phyloP scores from a whole-genome alignment of 1,284 basidiomycete genomes.

The Pseudozyma sp. region DNA sequence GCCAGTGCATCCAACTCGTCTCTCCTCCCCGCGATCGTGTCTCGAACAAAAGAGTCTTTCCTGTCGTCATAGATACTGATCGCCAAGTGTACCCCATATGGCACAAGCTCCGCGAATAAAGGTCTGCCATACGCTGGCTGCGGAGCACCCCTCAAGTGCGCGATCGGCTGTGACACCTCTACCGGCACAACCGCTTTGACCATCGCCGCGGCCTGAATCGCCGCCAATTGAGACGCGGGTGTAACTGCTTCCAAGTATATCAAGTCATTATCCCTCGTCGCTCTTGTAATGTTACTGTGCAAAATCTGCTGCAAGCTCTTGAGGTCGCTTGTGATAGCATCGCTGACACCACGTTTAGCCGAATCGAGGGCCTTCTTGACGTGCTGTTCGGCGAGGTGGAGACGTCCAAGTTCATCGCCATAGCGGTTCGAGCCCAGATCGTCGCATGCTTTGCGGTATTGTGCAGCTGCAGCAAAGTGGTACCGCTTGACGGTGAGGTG shows the following conservation, averaged over 20 bases:
- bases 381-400: constrained; percentile 69
- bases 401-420: constrained; percentile 61
- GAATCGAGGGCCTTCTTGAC: constrained; percentile 80
- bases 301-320: constrained; percentile 80
- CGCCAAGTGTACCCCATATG: constrained; percentile 89
- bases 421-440: constrained; percentile 81
- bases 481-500: constrained; percentile 85
- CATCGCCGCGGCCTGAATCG: constrained; percentile 78
- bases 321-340: constrained; percentile 65
- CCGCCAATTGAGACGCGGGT: constrained; percentile 76
- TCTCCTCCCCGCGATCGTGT: constrained; percentile 76
- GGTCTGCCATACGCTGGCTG: constrained; percentile 69
- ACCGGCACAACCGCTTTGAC: constrained; percentile 76
- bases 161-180: constrained; percentile 72
- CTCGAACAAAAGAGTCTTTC: constrained; percentile 79
- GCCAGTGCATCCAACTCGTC: constrained; percentile 77
- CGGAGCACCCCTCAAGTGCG: constrained; percentile 53
- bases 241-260: constrained; percentile 94
- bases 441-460: constrained; percentile 88
- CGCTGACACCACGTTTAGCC: constrained; percentile 76
- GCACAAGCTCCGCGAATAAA: constrained; percentile 82
- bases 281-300: constrained; percentile 73
- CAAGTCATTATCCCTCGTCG: constrained; percentile 88
- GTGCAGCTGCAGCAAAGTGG: constrained; percentile 91
- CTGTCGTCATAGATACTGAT: constrained; percentile 90